Base-by-base conservation (phyloP, 2,329 filamentous ascomycete genomes). In the Beauveria bassiana region DNA sequence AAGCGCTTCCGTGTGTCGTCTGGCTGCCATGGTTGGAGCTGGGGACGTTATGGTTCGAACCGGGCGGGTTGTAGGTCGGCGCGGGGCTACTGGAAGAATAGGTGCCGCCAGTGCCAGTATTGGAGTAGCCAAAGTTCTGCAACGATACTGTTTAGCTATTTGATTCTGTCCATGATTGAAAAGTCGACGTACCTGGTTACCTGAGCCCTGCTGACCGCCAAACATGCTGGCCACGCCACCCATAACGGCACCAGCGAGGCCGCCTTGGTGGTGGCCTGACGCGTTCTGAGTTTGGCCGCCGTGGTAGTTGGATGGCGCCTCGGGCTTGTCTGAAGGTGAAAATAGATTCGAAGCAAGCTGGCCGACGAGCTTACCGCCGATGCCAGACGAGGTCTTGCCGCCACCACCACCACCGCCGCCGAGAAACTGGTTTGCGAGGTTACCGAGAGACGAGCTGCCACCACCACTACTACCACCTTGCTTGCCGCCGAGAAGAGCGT, bases 101-200 rank as follows among this genome's bases (percentile, higher is more conserved):
- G 43, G 79, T 78, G 50, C 82, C 81, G 64, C 79, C 71, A 49
- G 81, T 76, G 49, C 79, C 80, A 3, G 78, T 71, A 67, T 82
- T 82, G 24, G 83, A 84, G 71, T 88, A 88, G 38, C 86, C 87
- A 69, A 83, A 90, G 68, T 81, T 83, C 65, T 85, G 79, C 63
- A 75, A 77, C 82, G 65, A 63, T 47, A 26, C 26, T 24, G 28
- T 31, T 62, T 50, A 74, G 47, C 59, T 71, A 62, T 68, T 65
- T 57, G 67, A 40, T 22, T 53, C n/a, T 53, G 3, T 7, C 22
- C 5, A 24, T 20, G 28, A 3, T 24, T 16, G 18, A 67, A 24
- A 67, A 49, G 74, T 31, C n/a, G 16, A 73, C 73, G 64, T 71
- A 74, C 72, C 52, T 67, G 66, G 53, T 65, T 68, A 47, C 69